Conservation (phyloP, 73 alveolate genomes). For the Blepharisma japonicum region DNA sequence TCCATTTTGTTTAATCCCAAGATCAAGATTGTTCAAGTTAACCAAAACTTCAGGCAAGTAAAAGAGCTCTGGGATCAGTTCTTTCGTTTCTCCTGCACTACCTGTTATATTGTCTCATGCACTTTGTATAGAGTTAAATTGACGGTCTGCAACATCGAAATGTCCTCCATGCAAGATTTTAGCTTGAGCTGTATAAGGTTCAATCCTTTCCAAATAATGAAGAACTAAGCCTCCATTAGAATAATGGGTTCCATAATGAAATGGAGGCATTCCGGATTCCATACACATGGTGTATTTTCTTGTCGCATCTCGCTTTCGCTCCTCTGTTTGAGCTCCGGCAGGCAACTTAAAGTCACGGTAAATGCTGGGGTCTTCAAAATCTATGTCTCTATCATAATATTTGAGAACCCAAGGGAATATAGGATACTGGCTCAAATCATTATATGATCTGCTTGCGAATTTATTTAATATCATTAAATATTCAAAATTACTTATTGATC, state of each 20-base stretch:
- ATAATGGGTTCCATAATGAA: slow-evolving; percentile 95
- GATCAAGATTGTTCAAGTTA: slow-evolving; percentile 46
- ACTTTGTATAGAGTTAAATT: slow-evolving; percentile 73
- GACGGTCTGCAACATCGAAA: slow-evolving; percentile 90
- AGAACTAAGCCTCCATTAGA: slow-evolving; percentile 93
- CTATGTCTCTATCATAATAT: slow-evolving; percentile 61
- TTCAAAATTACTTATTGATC: slow-evolving; percentile 73
- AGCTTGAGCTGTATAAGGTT: slow-evolving; percentile 88
- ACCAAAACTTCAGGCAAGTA: slow-evolving; percentile 88
- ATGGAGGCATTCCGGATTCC: slow-evolving; percentile 40
- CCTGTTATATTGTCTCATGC: slow-evolving; percentile 71
- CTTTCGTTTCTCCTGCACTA: slow-evolving; percentile 92
- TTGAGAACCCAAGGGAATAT: slow-evolving; percentile 94
- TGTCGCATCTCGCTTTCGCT: neutral
- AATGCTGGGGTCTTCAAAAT: slow-evolving; percentile 55
- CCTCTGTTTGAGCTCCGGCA: slow-evolving; percentile 80
- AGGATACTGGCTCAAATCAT: slow-evolving; percentile 95
- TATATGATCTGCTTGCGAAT: slow-evolving; percentile 81
- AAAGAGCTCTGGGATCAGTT: slow-evolving; percentile 93
- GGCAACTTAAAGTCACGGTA: slow-evolving; percentile 92
- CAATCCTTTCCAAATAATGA: slow-evolving; percentile 80
- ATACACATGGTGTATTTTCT: neutral
- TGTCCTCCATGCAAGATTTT: slow-evolving; percentile 85
- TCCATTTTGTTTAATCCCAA: slow-evolving; percentile 84
- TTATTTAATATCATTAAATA: slow-evolving; percentile 80